Evolutionary conservation across 352 stramenopile species (phyloP).

Genomic region (Phytophthora cactorum): DNA sequence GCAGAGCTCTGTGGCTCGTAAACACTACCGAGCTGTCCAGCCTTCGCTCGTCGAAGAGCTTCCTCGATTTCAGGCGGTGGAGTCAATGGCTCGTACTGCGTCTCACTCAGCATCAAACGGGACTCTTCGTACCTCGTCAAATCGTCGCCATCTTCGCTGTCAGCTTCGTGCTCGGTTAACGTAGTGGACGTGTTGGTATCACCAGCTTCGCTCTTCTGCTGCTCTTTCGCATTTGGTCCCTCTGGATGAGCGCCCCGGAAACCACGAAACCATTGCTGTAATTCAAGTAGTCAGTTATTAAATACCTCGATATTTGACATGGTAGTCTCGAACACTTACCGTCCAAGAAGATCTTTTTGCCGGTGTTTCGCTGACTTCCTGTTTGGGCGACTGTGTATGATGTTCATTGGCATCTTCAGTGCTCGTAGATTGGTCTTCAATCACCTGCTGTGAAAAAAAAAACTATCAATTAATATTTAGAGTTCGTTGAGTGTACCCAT

Average conservation of each 20-base stretch:
- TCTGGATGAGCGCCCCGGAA: conserved; percentile 17
- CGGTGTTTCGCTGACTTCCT: conserved; percentile 11
- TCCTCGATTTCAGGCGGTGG: conserved; percentile 53
- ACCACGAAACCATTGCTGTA: conserved; percentile 40
- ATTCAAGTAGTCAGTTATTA: neutral
- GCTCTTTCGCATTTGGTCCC: conserved; percentile 1
- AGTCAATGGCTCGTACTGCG: conserved; percentile 39
- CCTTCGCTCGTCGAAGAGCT: conserved; percentile 44
- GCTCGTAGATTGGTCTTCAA: conserved; percentile 23
- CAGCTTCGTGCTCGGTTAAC: conserved; percentile 21
- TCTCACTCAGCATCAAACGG: conserved; percentile 20
- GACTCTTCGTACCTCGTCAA: conserved; percentile 36
- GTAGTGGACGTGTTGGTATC: conserved; percentile 22
- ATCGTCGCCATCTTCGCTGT: conserved; percentile 30
- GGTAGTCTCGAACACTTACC: conserved; percentile 16
- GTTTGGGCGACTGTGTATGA: neutral
- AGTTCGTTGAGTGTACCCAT: neutral
- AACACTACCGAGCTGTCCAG: conserved; percentile 11
- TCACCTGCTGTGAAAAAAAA: conserved; percentile 9
- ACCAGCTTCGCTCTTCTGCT: conserved; percentile 18
- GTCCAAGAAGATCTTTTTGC: conserved; percentile 29
- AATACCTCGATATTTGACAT: neutral
- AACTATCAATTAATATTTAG: neutral
- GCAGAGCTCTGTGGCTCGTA: conserved; percentile 13
- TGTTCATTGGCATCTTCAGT: conserved; percentile 20